phyloP scores from a whole-genome alignment of 2,329 filamentous ascomycete genomes.

The Neurospora crassa region DNA sequence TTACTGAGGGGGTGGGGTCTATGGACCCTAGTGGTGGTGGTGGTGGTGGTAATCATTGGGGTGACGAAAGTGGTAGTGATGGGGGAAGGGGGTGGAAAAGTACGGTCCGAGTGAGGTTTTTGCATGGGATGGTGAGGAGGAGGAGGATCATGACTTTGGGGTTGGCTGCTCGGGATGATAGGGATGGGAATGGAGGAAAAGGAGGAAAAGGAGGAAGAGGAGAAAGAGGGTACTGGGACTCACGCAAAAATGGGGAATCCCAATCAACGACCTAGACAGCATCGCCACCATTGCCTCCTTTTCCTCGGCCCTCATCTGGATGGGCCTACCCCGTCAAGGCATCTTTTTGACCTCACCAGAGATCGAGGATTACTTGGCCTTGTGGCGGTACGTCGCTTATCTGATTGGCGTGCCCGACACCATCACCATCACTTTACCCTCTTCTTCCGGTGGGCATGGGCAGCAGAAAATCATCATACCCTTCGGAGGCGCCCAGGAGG shows the following conservation, averaged over 20 bases:
- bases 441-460: not conserved
- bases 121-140: conserved; percentile 59
- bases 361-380: conserved; percentile 58
- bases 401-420: conserved; percentile 38
- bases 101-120: conserved; percentile 56
- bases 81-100: conserved; percentile 49
- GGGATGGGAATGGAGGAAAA: not conserved
- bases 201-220: not conserved
- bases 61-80: no score
- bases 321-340: conserved; percentile 63
- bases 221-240: conserved; percentile 45
- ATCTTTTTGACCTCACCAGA: conserved; percentile 55
- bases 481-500: conserved; percentile 45
- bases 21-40: conserved; percentile 47
- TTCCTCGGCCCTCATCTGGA: conserved; percentile 56
- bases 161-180: not conserved
- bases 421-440: not conserved
- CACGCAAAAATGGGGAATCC: conserved; percentile 47
- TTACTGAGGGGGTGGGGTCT: conserved; percentile 52
- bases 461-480: conserved; percentile 44
- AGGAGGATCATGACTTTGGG: conserved; percentile 50
- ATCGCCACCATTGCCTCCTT: conserved; percentile 65
- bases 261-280: conserved; percentile 67
- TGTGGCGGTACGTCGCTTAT: conserved; percentile 68
- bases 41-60: no score